Percentiles rank a stretch among this genome's conserved stretches.
Conservation (phyloP, 306 rosid species). For the Luffa aegyptiaca region DNA sequence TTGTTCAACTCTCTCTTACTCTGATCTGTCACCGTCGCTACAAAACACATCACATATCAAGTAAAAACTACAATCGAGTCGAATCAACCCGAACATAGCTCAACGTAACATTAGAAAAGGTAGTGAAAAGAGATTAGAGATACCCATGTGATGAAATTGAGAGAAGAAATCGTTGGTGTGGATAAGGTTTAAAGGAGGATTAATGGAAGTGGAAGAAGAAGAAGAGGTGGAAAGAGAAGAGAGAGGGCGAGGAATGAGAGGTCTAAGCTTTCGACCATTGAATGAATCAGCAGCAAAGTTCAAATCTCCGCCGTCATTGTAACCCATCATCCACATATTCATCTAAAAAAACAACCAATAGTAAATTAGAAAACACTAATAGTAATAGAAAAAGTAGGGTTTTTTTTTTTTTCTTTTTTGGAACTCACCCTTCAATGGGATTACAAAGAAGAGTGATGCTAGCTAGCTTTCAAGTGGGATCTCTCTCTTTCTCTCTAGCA, state of each 20-base stretch:
- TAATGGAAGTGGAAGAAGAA: constrained; percentile 7
- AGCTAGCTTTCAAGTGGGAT: no score
- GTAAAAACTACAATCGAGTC: no score
- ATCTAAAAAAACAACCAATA: background rate
- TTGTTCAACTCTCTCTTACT: constrained; percentile 43
- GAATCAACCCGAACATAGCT: no score
- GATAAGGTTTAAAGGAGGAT: constrained; percentile 18
- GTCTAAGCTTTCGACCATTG: constrained; percentile 55
- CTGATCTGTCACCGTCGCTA: constrained; percentile 37
- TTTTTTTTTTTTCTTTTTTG: background rate
- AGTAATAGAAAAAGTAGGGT: background rate
- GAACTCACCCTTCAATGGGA: background rate
- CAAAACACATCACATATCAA: background rate
- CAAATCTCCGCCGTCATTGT: constrained; percentile 54
- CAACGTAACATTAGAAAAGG: no score
- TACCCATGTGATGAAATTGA: constrained; percentile 70
- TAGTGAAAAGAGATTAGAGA: background rate
- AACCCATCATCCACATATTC: constrained; percentile 89
- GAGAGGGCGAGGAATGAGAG: constrained; percentile 65
- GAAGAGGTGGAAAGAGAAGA: constrained; percentile 26
- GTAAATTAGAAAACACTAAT: background rate
- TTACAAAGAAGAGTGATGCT: background rate
- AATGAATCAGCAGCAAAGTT: constrained; percentile 49
- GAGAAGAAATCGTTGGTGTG: constrained; percentile 45
- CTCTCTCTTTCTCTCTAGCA: background rate